Evolutionary conservation across 768 basidiomycete genomes (phyloP).

Genomic region (Phaeotremella fagi): DNA sequence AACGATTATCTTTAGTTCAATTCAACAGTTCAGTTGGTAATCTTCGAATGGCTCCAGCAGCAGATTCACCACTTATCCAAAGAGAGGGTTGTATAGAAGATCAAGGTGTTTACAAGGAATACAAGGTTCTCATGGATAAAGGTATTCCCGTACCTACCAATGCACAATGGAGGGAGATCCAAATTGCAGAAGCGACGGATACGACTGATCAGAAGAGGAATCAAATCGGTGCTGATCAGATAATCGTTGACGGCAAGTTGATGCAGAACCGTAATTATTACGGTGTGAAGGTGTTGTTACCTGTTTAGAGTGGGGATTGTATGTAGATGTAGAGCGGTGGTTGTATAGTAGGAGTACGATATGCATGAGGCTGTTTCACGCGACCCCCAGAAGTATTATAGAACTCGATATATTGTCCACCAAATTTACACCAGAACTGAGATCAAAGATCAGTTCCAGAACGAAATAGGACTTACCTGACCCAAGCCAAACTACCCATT

Average conservation of each 20-base stretch:
- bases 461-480: too few species aligned
- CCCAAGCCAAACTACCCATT: too few species aligned
- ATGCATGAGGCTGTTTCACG: too few species aligned
- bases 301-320: constrained; percentile 24
- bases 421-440: too few species aligned
- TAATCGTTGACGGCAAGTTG: constrained; percentile 34
- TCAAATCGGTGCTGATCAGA: constrained; percentile 30
- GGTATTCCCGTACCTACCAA: constrained; percentile 42
- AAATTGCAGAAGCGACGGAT: constrained; percentile 39
- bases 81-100: constrained; percentile 40
- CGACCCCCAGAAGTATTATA: too few species aligned
- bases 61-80: constrained; percentile 40
- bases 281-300: constrained; percentile 40
- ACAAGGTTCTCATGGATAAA: constrained; percentile 29
- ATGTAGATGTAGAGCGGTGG: too few species aligned
- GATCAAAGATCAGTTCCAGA: too few species aligned
- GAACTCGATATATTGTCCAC: too few species aligned
- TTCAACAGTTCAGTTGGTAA: constrained; percentile 27
- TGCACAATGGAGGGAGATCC: constrained; percentile 41
- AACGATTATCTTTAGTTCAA: constrained; percentile 27
- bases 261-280: constrained; percentile 38
- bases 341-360: too few species aligned
- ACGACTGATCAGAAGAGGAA: constrained; percentile 34
- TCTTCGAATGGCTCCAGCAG: constrained; percentile 27
- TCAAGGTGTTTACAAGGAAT: constrained; percentile 44